These are phyloP conservation scores for Heritiera fomes DNA, from an alignment of 345 rosid genomes.

Conservation along the genomic window DNA sequence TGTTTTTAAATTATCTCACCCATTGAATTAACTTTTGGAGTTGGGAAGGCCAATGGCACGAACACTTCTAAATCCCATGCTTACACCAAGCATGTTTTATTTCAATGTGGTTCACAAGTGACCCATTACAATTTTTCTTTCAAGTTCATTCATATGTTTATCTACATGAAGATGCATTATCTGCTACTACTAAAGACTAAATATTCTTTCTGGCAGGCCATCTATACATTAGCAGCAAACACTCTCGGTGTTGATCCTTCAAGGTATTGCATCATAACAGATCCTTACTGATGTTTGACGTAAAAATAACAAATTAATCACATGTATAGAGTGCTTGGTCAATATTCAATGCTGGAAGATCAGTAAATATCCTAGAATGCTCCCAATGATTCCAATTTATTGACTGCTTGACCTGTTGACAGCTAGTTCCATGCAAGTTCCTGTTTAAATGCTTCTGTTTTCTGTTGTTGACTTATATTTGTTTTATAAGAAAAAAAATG, in stretches of 20 bases:
- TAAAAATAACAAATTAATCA: neutral
- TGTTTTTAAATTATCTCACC: too few species aligned
- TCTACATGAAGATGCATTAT: neutral
- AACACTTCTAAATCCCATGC: neutral
- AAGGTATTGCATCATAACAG: slow-evolving; percentile 45
- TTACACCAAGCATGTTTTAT: neutral
- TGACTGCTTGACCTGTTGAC: neutral
- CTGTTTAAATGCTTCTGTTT: neutral
- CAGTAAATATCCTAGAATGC: neutral
- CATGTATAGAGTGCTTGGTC: neutral
- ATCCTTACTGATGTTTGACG: neutral
- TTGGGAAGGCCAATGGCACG: too few species aligned
- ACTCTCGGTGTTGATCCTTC: slow-evolving; percentile 88
- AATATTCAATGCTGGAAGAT: slow-evolving; percentile 4
- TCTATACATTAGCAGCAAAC: slow-evolving; percentile 81
- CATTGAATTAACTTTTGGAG: too few species aligned
- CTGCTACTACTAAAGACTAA: slow-evolving; percentile 14
- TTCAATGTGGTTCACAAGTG: slow-evolving; percentile 15
- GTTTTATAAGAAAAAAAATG: too few species aligned
- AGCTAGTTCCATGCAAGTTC: neutral
- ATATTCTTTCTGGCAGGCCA: slow-evolving; percentile 55
- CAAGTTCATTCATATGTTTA: neutral
- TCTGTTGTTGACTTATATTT: too few species aligned
- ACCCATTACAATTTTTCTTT: neutral
- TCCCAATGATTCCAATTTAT: neutral